Base-by-base conservation (phyloP, 352 stramenopile species). In the Phytophthora fragariaefolia region DNA sequence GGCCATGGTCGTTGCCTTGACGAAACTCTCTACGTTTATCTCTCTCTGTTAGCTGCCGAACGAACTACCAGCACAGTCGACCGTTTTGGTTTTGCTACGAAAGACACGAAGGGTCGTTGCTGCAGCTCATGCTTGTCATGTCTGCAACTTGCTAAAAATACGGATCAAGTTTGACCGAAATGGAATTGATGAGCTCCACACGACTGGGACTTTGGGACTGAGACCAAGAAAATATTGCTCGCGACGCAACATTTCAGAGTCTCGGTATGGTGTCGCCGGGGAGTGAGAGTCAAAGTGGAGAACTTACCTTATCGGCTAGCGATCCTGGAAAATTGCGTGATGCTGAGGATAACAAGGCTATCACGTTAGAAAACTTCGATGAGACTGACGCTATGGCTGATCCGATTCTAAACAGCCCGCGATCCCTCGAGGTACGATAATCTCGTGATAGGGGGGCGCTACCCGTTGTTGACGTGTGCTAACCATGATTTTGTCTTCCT, bases 281-380 rank as follows among this genome's bases (percentile, higher is more conserved):
- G 8, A 49, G 15, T 51, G 54, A 40, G 36, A 63, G 46, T 13
- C 59, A 27, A 18, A 53, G 49, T 63, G 36, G 24, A n/a, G 50
- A 66, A 32, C 13, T 75, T 27, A 18, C 28, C 23, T 45, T 60
- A n/a, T 24, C 51, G 27, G 54, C 22, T 36, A 47, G 43, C 6
- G 53, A 22, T 47, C 10, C 30, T 17, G 52, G 49, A 22, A 42
- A 54, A 42, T 22, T 52, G 15, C 20, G 52, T 22, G 62, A 71
- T 20, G 61, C 71, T 1, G 38, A 9, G 2, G 62, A n/a, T n/a
- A n/a, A n/a, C n/a, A n/a, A 70, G 15, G 43, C 53, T 22, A 73
- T 90, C 51, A 82, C 65, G 13, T 43, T 93, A 15, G 80, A 89
- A 9, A 91, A 93, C 48, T 95, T 93, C 46, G 75, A 93, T 23